Percentiles rank a stretch among this genome's conserved stretches.
Conservation (phyloP, 148 eudicot genomes). For the Silene uniflora region DNA sequence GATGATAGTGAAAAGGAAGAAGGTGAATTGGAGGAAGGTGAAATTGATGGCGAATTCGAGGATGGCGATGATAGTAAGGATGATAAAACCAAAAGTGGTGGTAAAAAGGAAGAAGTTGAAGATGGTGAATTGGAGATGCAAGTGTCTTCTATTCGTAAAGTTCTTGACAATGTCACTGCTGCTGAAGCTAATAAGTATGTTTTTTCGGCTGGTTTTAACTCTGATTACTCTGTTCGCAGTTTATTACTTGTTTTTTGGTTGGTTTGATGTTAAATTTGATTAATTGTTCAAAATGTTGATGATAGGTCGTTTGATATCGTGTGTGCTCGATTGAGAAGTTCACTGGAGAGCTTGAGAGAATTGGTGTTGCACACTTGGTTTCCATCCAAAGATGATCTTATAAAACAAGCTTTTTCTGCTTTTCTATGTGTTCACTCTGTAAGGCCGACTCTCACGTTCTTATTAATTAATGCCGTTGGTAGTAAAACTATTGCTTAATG, state of each 20-base stretch:
- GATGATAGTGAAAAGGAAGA: constrained; percentile 40
- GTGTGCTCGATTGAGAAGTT: constrained; percentile 49
- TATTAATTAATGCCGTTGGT: background rate
- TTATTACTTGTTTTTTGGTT: background rate
- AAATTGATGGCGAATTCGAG: constrained; percentile 70
- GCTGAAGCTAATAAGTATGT: constrained; percentile 62
- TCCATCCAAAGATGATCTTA: constrained; percentile 48
- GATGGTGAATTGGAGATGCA: constrained; percentile 42
- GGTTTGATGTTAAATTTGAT: background rate
- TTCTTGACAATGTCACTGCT: constrained; percentile 45
- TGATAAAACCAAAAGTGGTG: background rate
- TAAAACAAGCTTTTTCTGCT: constrained; percentile 51
- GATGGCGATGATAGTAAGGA: background rate
- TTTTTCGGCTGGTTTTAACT: background rate
- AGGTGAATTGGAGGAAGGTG: constrained; percentile 87
- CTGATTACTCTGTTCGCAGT: background rate
- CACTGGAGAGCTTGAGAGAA: constrained; percentile 44
- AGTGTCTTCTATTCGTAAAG: constrained; percentile 49
- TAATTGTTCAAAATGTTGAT: constrained; percentile 14
- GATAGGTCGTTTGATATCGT: constrained; percentile 62
- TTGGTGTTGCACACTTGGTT: constrained; percentile 44
- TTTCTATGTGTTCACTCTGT: constrained; percentile 56
- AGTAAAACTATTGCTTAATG: background rate
- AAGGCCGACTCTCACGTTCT: constrained; percentile 23
- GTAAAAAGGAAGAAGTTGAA: constrained; percentile 23